Base-by-base conservation (phyloP, 2,329 filamentous ascomycete genomes). In the Sporothrix humicola region DNA sequence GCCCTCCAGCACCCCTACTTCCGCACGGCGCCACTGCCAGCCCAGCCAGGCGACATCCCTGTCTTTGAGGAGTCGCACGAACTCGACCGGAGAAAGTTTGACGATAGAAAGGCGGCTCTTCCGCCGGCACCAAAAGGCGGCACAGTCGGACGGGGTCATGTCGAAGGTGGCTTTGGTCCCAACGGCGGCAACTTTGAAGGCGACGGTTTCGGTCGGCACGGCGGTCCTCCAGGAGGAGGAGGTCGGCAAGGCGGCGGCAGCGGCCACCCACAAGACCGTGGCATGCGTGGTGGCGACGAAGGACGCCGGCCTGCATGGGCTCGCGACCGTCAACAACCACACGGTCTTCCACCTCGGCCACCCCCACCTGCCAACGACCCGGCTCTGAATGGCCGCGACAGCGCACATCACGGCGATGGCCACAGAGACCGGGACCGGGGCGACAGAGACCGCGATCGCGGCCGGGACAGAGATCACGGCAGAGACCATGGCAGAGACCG, bases 1-100 rank as follows among this genome's bases (percentile, higher is more conserved):
- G 96, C 96, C 0, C 85, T 99, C 26, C 89, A 97, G 76, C 96
- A 99, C 79, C 90, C 93, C 0, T 99, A 98, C 82, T 98, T 99
- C 84, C 91, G 89, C 75, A 92, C 89, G 73, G 82, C 88, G 0
- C 96, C 96, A 3, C 85, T 92, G 4, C 96, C 96, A 9, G 90
- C 95, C 54, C 88, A 89, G 72, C 94, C 96, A 0, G 91, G 92
- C 76, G 94, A 98, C 69, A 88, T 99, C n/a, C 96, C 96, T 1
- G 88, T 85, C 17, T 98, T 97, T 79, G 93, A 97, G 80, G 95
- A 98, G 79, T 97, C 94, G 61, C 96, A 99, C 82, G 96, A 99
- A 82, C 86, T 98, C n/a, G 96, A 99, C 80, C 89, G 95, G 69
- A 90, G 94, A 80, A 97, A 95, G 82, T 95, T 94, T 78, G 92